phyloP scores from a whole-genome alignment of 768 basidiomycete genomes.

The Suillus sp. region DNA sequence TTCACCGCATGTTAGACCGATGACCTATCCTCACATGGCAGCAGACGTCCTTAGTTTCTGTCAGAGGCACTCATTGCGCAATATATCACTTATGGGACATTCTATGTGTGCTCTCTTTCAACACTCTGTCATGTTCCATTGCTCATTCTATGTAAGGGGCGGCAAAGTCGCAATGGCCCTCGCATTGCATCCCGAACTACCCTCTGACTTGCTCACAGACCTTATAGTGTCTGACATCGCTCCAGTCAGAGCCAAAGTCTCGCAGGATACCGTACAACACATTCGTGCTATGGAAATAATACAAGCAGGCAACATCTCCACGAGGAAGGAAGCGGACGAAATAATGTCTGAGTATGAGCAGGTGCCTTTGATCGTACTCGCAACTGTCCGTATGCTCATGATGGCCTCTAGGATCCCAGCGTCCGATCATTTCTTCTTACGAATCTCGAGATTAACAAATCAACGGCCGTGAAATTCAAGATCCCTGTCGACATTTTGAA shows the following conservation, averaged over 20 bases:
- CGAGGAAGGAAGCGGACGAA: slow-evolving; percentile 69
- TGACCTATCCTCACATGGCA: slow-evolving; percentile 81
- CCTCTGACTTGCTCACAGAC: slow-evolving; percentile 45
- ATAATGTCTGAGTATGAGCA: slow-evolving; percentile 64
- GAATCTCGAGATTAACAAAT: slow-evolving; percentile 54
- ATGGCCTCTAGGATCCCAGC: slow-evolving; percentile 56
- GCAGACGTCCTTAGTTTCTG: slow-evolving; percentile 74
- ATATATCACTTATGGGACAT: slow-evolving; percentile 82
- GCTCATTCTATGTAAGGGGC: slow-evolving; percentile 55
- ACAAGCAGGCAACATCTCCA: slow-evolving; percentile 56
- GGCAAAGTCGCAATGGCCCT: slow-evolving; percentile 81
- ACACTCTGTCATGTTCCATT: neutral
- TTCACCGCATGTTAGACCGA: slow-evolving; percentile 73
- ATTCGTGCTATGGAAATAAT: slow-evolving; percentile 74
- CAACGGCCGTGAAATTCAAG: slow-evolving; percentile 58
- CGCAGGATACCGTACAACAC: slow-evolving; percentile 66
- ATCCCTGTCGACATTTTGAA: slow-evolving; percentile 72
- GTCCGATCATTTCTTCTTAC: slow-evolving; percentile 86
- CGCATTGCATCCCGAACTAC: slow-evolving; percentile 50
- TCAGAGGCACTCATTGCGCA: slow-evolving; percentile 48
- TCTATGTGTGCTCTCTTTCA: slow-evolving; percentile 67
- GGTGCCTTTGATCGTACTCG: slow-evolving; percentile 39
- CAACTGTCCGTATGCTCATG: slow-evolving; percentile 12
- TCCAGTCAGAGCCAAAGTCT: slow-evolving; percentile 60
- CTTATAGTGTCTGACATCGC: slow-evolving; percentile 84